Percentiles rank a stretch among this genome's conserved stretches.
These are phyloP conservation scores for Diospyros kaki DNA, from an alignment of 148 eudicot species.

Conservation along the genomic window DNA sequence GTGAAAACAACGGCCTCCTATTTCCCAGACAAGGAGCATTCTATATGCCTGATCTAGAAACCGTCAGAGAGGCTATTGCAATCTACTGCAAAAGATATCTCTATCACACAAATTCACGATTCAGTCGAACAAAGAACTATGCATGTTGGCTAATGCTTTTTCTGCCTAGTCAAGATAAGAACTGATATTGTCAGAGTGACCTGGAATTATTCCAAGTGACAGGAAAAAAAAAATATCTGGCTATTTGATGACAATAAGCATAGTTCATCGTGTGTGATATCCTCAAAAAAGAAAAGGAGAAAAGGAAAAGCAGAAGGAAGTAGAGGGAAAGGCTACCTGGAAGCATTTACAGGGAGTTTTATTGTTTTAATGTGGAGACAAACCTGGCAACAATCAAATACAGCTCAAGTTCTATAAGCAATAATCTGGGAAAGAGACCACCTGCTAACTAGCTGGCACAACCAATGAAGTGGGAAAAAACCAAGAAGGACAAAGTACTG, in stretches of 20 bases:
- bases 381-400: constrained; percentile 48
- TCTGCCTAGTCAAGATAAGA: background rate
- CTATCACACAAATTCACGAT: no score
- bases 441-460: background rate
- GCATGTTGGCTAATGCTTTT: no score
- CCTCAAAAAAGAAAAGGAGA: background rate
- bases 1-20: no score
- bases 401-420: background rate
- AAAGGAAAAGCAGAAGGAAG: background rate
- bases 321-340: constrained; percentile 48
- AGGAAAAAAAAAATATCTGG: background rate
- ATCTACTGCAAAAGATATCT: no score
- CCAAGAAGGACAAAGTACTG: no score
- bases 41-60: no score
- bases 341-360: constrained; percentile 42
- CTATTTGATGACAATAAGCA: background rate
- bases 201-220: background rate
- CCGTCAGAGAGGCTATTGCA: no score
- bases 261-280: background rate
- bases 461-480: background rate
- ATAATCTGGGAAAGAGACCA: background rate
- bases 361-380: constrained; percentile 65
- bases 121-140: no score
- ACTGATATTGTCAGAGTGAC: background rate
- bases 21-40: no score